A percentile compares a stretch with the other conserved stretches of the same genome.
Conservation (phyloP, 73 alveolate species). For the Uronychia setigera region DNA sequence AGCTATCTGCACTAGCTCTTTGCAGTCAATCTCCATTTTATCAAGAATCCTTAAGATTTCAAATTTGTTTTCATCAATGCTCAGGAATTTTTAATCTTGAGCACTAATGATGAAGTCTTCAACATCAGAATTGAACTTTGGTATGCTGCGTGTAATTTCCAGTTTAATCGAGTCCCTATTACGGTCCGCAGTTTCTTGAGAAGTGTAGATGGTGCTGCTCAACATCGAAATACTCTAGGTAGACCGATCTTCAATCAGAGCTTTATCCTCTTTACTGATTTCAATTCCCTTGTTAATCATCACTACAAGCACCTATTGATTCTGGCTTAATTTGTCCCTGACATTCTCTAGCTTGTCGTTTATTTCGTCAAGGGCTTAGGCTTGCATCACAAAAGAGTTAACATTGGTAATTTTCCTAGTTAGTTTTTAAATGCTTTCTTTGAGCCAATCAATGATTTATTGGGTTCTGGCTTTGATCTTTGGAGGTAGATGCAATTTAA, state of each 20-base stretch:
- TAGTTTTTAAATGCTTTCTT: conserved; percentile 34
- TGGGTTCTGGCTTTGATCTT: conserved; percentile 52
- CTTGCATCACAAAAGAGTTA: conserved; percentile 62
- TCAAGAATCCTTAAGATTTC: conserved; percentile 28
- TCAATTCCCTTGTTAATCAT: conserved; percentile 32
- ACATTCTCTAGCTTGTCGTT: conserved; percentile 47
- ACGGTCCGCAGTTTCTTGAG: conserved; percentile 36
- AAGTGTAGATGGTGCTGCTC: conserved; percentile 11
- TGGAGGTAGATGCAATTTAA: conserved; percentile 44
- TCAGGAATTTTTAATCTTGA: conserved; percentile 11
- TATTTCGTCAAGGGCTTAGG: conserved; percentile 51
- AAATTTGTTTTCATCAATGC: background rate
- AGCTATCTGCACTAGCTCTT: conserved; percentile 50
- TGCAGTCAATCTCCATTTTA: conserved; percentile 36
- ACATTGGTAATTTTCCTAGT: conserved; percentile 56
- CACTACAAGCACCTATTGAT: conserved; percentile 31
- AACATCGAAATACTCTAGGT: conserved; percentile 13
- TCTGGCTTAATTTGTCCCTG: conserved; percentile 56
- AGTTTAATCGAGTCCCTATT: conserved; percentile 22
- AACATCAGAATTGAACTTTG: conserved; percentile 21
- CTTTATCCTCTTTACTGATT: conserved; percentile 63
- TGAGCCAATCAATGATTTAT: conserved; percentile 52
- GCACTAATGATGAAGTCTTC: conserved; percentile 19
- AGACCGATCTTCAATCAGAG: conserved; percentile 50
- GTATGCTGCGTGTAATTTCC: conserved; percentile 26